Conservation (phyloP, 2,329 filamentous ascomycete genomes). For the Neurospora sp. region DNA sequence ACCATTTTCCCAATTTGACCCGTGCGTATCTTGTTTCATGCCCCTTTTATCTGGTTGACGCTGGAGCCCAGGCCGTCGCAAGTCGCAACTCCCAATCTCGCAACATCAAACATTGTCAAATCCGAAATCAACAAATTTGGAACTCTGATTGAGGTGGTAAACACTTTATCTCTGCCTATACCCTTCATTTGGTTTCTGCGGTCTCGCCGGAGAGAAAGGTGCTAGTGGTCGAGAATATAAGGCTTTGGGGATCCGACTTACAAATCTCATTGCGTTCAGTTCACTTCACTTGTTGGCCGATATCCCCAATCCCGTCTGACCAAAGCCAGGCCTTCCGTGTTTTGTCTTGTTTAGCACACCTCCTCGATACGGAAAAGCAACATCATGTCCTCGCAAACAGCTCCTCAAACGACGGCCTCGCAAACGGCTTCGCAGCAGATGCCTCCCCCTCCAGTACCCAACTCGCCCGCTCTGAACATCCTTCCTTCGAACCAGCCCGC, state of each 20-base stretch:
- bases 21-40: not conserved
- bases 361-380: not conserved
- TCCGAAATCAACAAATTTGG: not conserved
- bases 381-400: not conserved
- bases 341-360: not conserved
- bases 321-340: not conserved
- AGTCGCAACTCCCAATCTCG: not conserved
- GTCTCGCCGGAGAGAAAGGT: not conserved
- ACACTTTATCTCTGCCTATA: not conserved
- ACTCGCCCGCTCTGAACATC: slow-evolving; percentile 41
- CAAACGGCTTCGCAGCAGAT: slow-evolving; percentile 26
- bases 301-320: not conserved
- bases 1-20: not conserved
- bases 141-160: not conserved
- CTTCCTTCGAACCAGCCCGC: slow-evolving; percentile 46
- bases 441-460: slow-evolving; percentile 28
- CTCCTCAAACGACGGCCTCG: not conserved
- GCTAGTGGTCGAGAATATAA: not conserved
- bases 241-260: not conserved
- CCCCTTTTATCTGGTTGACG: not conserved
- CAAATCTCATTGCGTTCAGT: not conserved
- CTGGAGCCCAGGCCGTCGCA: not conserved
- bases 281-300: not conserved
- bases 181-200: not conserved
- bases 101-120: not conserved